A percentile compares a stretch with the other conserved stretches of the same genome.
Evolutionary conservation across 2,329 filamentous ascomycete species (phyloP).

Genomic region (Colletotrichum lupini): DNA sequence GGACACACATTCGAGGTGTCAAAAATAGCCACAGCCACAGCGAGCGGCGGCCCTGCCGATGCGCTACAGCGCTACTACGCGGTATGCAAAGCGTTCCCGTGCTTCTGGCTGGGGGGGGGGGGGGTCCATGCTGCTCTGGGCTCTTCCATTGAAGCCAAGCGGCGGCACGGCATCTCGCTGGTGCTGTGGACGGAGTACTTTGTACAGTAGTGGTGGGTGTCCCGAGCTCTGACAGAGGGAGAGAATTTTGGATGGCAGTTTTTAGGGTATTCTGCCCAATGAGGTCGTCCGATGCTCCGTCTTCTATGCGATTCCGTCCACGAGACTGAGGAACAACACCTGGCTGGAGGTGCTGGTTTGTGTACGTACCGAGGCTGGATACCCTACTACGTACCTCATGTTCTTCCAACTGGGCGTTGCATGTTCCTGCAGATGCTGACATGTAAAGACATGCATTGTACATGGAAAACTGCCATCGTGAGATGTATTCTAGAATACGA

Average conservation of each 20-base stretch:
- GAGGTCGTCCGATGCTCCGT: neutral
- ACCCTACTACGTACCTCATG: neutral
- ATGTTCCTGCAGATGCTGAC: conserved; percentile 24
- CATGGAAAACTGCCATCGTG: neutral
- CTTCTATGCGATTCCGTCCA: conserved; percentile 5
- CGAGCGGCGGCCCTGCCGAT: conserved; percentile 25
- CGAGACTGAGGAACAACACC: neutral
- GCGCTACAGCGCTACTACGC: neutral
- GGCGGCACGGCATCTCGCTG: neutral
- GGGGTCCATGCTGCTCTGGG: conserved; percentile 2
- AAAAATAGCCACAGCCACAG: conserved; percentile 35
- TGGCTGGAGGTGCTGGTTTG: no score
- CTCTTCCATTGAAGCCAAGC: neutral
- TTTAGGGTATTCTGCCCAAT: neutral
- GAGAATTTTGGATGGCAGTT: conserved; percentile 20
- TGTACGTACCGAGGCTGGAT: neutral
- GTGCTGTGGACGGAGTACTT: neutral
- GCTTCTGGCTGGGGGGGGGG: neutral
- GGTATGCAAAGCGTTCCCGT: neutral
- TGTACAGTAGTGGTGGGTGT: neutral
- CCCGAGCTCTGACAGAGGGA: neutral
- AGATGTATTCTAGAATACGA: neutral
- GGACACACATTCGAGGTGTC: neutral
- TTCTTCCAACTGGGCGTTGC: neutral
- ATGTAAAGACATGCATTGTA: neutral